Evolutionary conservation across 768 basidiomycete genomes (phyloP), one percentile per base, ranked within the genome.

Genomic region (Pulveroboletus sp.): DNA sequence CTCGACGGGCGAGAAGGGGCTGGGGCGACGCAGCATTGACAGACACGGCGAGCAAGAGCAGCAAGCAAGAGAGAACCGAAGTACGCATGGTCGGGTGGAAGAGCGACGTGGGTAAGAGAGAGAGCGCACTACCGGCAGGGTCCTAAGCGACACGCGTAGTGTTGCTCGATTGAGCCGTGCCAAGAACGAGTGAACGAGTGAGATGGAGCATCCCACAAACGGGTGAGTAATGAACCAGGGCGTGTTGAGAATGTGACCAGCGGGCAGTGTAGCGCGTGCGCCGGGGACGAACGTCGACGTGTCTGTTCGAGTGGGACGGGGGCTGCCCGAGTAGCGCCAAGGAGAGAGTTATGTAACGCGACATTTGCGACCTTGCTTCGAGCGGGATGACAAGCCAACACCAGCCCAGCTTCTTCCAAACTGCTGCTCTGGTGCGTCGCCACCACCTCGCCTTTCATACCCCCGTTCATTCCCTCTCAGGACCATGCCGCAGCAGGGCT

Each of bases 401-500:
- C 50, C 63, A 59, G 48, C 69, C 72, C 42, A 74, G 71, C 46
- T 76, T 75, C 69, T 76, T 76, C 44, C 68, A 71, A 21, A 71
- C 66, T 15, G 28, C 72, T 38, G 69, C 71, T 18, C 56, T 73
- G 36, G 68, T 70, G 27, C 51, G 57, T 53, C 1, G 0, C n/a
- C 17, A 7, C 11, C 28, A 1, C 28, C 33, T 41, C 9, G 0
- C 21, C 10, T 3, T 0, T 7, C 39, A 0, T 38, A 21, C 13
- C 2, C 24, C 8, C 0, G n/a, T n/a, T 13, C 8, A 4, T 8
- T 64, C 30, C n/a, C 17, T 18, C 33, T 13, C 58, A 95, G 91
- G 96, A 98, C 69, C 93, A 97, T 83, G 93, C 95, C 30, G 82
- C 83, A 46, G 91, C 93, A 39, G 96, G 96, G 49, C 79, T 98